These are phyloP conservation scores for Rhizophagus prolifer DNA, from an alignment of 192 early-diverging fungal species.

Conservation along the genomic window DNA sequence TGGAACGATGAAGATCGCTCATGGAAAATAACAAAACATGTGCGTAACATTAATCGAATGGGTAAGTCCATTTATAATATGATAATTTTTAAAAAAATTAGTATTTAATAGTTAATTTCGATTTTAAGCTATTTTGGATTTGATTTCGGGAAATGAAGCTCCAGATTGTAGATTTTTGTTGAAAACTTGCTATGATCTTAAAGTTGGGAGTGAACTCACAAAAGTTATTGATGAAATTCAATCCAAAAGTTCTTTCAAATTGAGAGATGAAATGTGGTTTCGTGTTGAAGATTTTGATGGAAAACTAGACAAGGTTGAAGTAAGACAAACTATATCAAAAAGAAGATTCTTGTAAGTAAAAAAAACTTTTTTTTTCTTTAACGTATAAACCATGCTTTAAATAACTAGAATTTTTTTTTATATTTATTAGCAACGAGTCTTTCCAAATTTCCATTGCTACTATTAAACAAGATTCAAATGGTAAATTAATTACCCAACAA, in stretches of 20 bases:
- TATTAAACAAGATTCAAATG: neutral
- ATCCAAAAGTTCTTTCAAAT: neutral
- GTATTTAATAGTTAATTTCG: neutral
- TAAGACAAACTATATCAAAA: constrained; percentile 11
- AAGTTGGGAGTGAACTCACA: neutral
- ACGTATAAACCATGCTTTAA: neutral
- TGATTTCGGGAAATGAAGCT: constrained; percentile 2
- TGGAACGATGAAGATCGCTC: neutral
- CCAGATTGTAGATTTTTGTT: constrained; percentile 17
- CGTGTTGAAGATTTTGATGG: neutral
- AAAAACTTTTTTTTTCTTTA: neutral
- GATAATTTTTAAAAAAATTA: too few relatives aligned
- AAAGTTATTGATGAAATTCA: constrained; percentile 6
- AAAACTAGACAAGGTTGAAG: neutral
- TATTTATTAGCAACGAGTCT: neutral
- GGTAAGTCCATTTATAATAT: constrained; percentile 3
- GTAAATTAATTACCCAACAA: neutral
- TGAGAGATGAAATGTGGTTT: constrained; percentile 15
- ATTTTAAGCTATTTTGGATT: constrained; percentile 21
- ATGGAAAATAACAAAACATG: constrained; percentile 13
- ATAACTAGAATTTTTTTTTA: neutral
- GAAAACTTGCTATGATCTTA: constrained; percentile 9
- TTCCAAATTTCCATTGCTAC: neutral
- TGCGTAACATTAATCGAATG: neutral
- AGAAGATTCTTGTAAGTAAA: neutral